Evolutionary conservation across 2,329 filamentous ascomycete species (phyloP), one percentile per base, ranked within the genome.

Genomic region (Aureobasidium melanogenum): DNA sequence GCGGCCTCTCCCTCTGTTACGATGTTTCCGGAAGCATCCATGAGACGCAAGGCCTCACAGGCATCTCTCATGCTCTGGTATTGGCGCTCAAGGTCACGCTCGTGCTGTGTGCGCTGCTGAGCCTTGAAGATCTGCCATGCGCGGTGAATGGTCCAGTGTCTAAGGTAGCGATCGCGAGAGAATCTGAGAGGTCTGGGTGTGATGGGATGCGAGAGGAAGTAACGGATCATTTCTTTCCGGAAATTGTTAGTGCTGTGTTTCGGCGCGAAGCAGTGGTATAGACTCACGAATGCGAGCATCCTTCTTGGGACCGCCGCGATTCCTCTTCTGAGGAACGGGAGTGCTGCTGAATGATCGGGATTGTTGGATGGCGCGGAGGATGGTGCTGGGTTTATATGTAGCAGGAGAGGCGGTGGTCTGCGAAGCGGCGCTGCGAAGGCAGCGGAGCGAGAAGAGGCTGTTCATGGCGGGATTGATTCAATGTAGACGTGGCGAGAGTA

Each of bases 101-200:
- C 82, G 56, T 85, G 81, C 38, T 79, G 76, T 65, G 82, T 79
- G 52, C 86, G 85, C 69, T 86, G 82, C 72, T 88, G 83, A 67
- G 86, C 82, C 69, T 87, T 85, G 76, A 88, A 88, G 32, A 97
- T 81, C 69, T 89, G 82, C 91, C 92, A 97, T 24, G 93, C 93
- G 68, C 94, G 91, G 80, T 97, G 92, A 75, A 99, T 97, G 56
- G 94, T 97, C 94, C 94, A 99, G 81, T 99, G 94, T 50, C 94
- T 89, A 66, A 99, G 85, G 75, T 86, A 84, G 61, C 94, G 87
- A 75, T 88, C 88, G 68, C 93, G 91, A 43, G 85, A 91, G 83
- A 97, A 92, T 69, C 91, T 88, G 66, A 99, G 84, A 0, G 94
- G 92, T 14, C 86, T 84, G 0, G 86, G 87, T 7, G 84, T 88